Conservation (phyloP, 371 early-diverging fungal genomes). For the Mucor indicus region DNA sequence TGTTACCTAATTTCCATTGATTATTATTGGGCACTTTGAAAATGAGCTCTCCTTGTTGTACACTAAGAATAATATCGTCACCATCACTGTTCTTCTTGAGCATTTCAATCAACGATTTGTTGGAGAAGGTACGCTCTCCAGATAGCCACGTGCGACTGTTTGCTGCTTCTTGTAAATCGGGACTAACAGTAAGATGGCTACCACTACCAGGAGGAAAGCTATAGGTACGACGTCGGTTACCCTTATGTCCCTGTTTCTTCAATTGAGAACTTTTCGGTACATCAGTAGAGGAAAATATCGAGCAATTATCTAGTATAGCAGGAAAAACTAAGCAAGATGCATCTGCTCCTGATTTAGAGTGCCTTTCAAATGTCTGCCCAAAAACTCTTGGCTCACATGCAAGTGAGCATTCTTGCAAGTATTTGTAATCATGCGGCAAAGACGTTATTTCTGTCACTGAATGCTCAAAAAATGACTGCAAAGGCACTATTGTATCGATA, state of each 20-base stretch:
- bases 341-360: too few species aligned
- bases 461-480: conserved; percentile 44
- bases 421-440: conserved; percentile 44
- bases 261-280: background rate
- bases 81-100: conserved; percentile 11
- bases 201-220: conserved; percentile 37
- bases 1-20: too few species aligned
- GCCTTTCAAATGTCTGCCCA: conserved; percentile 44
- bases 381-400: conserved; percentile 58
- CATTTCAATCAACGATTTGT: conserved; percentile 26
- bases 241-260: conserved; percentile 2
- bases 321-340: conserved; percentile 43
- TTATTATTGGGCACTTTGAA: too few species aligned
- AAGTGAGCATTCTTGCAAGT: conserved; percentile 52
- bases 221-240: conserved; percentile 30
- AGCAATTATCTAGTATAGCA: conserved; percentile 35
- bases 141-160: conserved; percentile 35
- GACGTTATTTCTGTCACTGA: conserved; percentile 34
- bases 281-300: conserved; percentile 18
- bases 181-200: background rate
- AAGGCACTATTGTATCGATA: conserved; percentile 23
- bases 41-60: conserved; percentile 17
- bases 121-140: conserved; percentile 23
- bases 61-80: conserved; percentile 19
- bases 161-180: conserved; percentile 11